A percentile compares a stretch with the other conserved stretches of the same genome.
These are phyloP conservation scores for Vicia villosa DNA, from an alignment of 306 rosid species.

Conservation along the genomic window DNA sequence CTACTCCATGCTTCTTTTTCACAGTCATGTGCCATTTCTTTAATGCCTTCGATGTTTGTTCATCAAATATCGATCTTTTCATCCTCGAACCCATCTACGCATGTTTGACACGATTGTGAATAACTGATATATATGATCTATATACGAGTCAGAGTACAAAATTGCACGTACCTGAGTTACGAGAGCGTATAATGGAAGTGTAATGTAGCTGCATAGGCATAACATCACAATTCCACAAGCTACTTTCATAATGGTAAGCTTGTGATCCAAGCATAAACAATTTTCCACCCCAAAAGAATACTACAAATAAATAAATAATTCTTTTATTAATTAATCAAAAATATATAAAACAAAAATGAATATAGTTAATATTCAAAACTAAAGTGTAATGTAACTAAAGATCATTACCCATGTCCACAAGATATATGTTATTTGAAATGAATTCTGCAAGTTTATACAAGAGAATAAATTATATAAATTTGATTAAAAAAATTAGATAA, in stretches of 20 bases:
- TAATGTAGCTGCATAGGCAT: constrained; percentile 80
- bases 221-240: constrained; percentile 58
- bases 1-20: constrained; percentile 57
- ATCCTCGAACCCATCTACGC: constrained; percentile 84
- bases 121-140: too few species aligned
- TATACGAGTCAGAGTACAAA: too few species aligned
- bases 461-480: constrained; percentile 28
- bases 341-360: background rate
- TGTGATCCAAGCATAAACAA: constrained; percentile 68
- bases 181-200: constrained; percentile 90
- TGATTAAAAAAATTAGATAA: background rate
- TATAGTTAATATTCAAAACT: constrained; percentile 5
- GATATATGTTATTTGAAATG: constrained; percentile 79
- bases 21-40: constrained; percentile 78
- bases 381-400: constrained; percentile 17
- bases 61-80: constrained; percentile 83
- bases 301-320: constrained; percentile 55
- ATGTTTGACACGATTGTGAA: background rate
- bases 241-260: constrained; percentile 59
- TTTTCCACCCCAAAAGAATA: constrained; percentile 68
- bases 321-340: constrained; percentile 14
- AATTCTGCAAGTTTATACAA: constrained; percentile 75
- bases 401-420: constrained; percentile 88
- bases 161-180: constrained; percentile 70
- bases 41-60: constrained; percentile 79